Evolutionary conservation across 352 stramenopile species (phyloP), one percentile per base, ranked within the genome.

Genomic region (Pythium utonaiense): DNA sequence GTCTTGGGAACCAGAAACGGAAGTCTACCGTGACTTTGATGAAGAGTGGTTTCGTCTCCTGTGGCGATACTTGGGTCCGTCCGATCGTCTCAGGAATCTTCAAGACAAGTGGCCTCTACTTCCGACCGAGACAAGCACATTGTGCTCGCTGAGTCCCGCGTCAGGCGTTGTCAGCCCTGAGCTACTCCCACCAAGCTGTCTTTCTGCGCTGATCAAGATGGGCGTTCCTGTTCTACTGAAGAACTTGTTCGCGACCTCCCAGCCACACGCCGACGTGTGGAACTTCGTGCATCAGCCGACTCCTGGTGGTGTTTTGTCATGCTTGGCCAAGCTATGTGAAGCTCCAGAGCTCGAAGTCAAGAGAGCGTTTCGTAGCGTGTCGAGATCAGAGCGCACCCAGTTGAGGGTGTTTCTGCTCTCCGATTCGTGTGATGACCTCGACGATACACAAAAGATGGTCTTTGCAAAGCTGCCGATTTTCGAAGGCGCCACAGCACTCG

Each of bases 281-380:
- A 73, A 78, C 21, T 86, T 85, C 60, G 80, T 91, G 41, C 77
- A 91, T 42, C 79, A 91, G 47, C 79, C 81, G 55, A 89, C 81
- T 42, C 64, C 79, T 47, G 67, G 58, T 19, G 78, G 79, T 25
- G 67, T 88, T 19, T 41, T 89, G n/a, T 75, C 77, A 3, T 36
- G 28, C 9, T 30, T 67, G 9, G 30, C 27, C 16, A 58, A 49
- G 17, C 21, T 61, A 19, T 53, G 60, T 38, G 36, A 47, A 54
- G 28, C 7, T 21, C 24, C 60, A 1, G 44, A 62, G n/a, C 8
- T 27, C 14, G 48, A 57, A 41, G 47, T 71, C 13, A 71, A 71
- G 33, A 17, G 13, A 16, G n/a, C 27, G 4, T 77, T 74, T 33
- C 66, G 57, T 25, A 58, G 45, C 41, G 62, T 72, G 12, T 62